A percentile compares a stretch with the other conserved stretches of the same genome.
These are phyloP conservation scores for Diaporthe sp. DNA, from an alignment of 2,329 filamentous ascomycete genomes.

Conservation along the genomic window DNA sequence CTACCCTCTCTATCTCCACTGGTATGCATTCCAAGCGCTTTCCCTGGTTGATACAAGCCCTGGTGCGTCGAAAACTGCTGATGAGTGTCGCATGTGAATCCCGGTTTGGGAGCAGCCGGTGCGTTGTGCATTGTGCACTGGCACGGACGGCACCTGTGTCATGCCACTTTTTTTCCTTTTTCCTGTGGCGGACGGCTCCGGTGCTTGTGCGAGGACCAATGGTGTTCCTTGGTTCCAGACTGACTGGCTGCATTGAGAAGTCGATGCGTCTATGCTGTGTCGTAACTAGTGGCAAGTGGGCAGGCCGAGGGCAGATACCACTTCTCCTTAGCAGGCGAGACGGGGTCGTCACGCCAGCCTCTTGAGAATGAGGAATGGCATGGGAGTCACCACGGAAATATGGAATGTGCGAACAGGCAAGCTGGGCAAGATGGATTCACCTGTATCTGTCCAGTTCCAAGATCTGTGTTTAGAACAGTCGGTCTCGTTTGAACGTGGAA, in stretches of 20 bases:
- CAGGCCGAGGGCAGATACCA: background rate
- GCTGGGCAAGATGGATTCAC: background rate
- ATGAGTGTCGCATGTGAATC: constrained; percentile 19
- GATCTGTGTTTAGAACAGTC: background rate
- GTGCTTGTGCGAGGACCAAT: constrained; percentile 1
- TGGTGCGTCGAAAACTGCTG: constrained; percentile 23
- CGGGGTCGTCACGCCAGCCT: background rate
- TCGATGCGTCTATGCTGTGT: background rate
- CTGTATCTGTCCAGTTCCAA: background rate
- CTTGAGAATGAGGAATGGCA: background rate
- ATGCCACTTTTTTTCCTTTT: constrained; percentile 16
- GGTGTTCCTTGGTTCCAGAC: background rate
- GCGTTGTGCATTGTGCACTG: constrained; percentile 11
- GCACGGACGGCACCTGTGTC: constrained; percentile 21
- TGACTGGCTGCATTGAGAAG: background rate
- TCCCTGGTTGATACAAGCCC: background rate
- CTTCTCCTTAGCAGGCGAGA: background rate
- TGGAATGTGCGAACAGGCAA: background rate
- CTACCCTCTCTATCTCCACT: constrained; percentile 2
- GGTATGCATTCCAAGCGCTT: background rate
- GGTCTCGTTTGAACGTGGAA: background rate
- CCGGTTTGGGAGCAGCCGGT: constrained; percentile 7
- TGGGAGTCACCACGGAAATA: no score
- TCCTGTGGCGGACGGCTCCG: constrained; percentile 14
- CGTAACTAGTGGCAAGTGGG: background rate